Percentiles rank a stretch among this genome's conserved stretches.
Evolutionary conservation across 179 eudicot species (phyloP).

Genomic region (Drosera spatulata): DNA sequence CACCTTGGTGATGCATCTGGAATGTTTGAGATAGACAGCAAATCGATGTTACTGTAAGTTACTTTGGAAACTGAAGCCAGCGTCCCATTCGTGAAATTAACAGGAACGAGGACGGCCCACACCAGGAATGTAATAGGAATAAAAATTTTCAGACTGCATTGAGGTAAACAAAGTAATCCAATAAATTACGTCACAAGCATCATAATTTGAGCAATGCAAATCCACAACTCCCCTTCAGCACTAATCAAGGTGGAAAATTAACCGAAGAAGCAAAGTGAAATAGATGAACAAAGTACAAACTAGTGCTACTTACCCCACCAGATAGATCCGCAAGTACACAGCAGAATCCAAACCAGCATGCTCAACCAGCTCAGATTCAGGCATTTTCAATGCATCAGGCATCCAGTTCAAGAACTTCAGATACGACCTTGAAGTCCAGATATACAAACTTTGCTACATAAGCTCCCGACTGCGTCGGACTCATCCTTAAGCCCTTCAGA

Average conservation of each 20-base stretch:
- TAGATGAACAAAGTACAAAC: background rate
- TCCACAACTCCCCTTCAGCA: too few relatives aligned
- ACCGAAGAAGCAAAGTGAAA: too few relatives aligned
- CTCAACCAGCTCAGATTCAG: slow-evolving; percentile 74
- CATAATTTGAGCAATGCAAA: too few relatives aligned
- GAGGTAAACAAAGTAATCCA: slow-evolving; percentile 4
- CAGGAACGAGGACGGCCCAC: slow-evolving; percentile 56
- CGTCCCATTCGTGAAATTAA: slow-evolving; percentile 65
- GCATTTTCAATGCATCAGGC: slow-evolving; percentile 79
- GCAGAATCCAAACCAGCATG: slow-evolving; percentile 90
- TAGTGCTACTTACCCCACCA: slow-evolving; percentile 41
- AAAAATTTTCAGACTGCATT: slow-evolving; percentile 83
- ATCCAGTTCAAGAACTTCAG: slow-evolving; percentile 70
- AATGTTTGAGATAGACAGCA: slow-evolving; percentile 78
- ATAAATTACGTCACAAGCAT: background rate
- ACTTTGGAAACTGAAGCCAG: slow-evolving; percentile 19
- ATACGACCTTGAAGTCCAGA: slow-evolving; percentile 60
- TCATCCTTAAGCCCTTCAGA: slow-evolving; percentile 59
- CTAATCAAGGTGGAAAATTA: too few relatives aligned
- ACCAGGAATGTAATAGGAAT: slow-evolving; percentile 64
- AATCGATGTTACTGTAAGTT: slow-evolving; percentile 53
- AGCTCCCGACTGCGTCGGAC: slow-evolving; percentile 49
- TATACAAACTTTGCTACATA: slow-evolving; percentile 53
- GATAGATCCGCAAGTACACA: slow-evolving; percentile 70
- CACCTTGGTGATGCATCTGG: slow-evolving; percentile 61